A percentile compares a stretch with the other conserved stretches of the same genome.
Evolutionary conservation across 1,139 yeast genomes (phyloP).

Genomic region (Dujonia santamariae): DNA sequence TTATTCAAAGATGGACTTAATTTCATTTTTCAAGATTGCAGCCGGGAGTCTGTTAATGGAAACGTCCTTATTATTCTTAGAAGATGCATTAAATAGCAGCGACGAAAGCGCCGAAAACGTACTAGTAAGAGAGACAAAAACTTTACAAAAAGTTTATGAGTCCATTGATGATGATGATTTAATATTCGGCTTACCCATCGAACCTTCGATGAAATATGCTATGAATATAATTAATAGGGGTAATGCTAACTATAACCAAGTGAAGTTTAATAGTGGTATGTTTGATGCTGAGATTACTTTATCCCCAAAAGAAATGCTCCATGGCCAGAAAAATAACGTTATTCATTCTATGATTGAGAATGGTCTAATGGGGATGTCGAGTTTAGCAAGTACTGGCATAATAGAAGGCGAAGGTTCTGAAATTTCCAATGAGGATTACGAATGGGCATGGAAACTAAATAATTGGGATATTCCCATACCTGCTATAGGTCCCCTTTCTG

Average conservation of each 20-base stretch:
- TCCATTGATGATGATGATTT: conserved; percentile 60
- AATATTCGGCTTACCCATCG: conserved; percentile 58
- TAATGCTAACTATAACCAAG: conserved; percentile 34
- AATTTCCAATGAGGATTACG: too few relatives aligned
- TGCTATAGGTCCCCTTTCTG: too few relatives aligned
- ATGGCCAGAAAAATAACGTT: conserved; percentile 15
- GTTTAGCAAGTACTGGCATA: conserved; percentile 21
- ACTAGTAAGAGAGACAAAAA: conserved; percentile 14
- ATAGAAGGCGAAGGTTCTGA: conserved; percentile 7
- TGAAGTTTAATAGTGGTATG: conserved; percentile 55
- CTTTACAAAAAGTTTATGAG: conserved; percentile 41
- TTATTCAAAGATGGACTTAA: conserved; percentile 31
- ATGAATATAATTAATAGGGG: conserved; percentile 36
- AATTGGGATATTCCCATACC: conserved; percentile 66
- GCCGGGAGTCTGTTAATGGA: conserved; percentile 33
- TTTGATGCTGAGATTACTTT: conserved; percentile 45
- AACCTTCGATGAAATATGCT: conserved; percentile 52
- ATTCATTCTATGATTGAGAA: conserved; percentile 36
- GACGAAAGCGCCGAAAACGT: background rate
- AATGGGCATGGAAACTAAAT: conserved; percentile 69
- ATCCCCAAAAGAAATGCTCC: conserved; percentile 10
- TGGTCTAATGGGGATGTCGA: conserved; percentile 52
- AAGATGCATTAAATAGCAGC: conserved; percentile 31
- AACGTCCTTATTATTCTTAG: conserved; percentile 54
- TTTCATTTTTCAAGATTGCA: conserved; percentile 32